Evolutionary conservation across 2,329 filamentous ascomycete genomes (phyloP).

Genomic region (Fusarium odoratissimum): DNA sequence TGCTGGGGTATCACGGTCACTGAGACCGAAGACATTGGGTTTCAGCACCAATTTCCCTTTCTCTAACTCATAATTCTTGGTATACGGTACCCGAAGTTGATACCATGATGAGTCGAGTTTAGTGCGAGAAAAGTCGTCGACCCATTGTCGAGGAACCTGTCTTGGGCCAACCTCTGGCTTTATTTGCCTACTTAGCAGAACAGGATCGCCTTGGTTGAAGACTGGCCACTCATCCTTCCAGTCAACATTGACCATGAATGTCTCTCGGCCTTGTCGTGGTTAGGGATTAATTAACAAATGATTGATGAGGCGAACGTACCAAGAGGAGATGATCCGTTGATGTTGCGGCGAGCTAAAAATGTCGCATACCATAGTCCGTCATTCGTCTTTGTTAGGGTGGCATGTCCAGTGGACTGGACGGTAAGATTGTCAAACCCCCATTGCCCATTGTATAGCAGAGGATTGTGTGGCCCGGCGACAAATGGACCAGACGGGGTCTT

Average conservation of each 20-base stretch:
- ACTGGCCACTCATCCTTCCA: not conserved
- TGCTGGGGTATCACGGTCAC: not conserved
- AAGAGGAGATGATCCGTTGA: not conserved
- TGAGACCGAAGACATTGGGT: not conserved
- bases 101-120: not conserved
- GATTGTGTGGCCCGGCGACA: not conserved
- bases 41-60: not conserved
- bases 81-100: not conserved
- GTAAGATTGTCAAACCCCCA: not conserved
- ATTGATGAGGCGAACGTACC: not conserved
- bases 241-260: not conserved
- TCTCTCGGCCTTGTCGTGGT: not conserved
- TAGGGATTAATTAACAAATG: accelerated
- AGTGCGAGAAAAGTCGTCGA: not conserved
- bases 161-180: not conserved
- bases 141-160: not conserved
- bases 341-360: not conserved
- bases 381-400: not conserved
- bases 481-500: not conserved
- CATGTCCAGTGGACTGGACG: not conserved
- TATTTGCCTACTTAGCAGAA: not conserved
- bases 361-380: not conserved
- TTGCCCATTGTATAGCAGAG: not conserved
- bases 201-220: not conserved
- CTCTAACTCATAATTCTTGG: not conserved